Conservation (phyloP, 2,329 filamentous ascomycete species). For the Berkeleyomyces basicola region DNA sequence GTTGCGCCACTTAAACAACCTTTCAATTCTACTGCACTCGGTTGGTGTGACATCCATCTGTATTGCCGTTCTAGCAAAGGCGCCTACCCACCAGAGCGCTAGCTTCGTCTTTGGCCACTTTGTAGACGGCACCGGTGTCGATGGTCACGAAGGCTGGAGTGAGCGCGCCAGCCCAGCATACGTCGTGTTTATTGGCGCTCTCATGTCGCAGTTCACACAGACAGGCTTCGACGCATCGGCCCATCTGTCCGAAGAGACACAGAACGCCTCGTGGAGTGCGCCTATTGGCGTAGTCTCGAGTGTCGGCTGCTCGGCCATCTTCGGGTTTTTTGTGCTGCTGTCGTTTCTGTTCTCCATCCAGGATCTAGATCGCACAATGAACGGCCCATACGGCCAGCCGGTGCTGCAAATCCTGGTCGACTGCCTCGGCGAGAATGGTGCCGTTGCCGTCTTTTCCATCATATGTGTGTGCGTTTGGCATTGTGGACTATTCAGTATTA, state of each 20-base stretch:
- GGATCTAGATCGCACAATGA: conserved; percentile 33
- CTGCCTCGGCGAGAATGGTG: conserved; percentile 37
- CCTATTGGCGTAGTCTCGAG: conserved; percentile 41
- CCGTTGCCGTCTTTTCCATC: conserved; percentile 36
- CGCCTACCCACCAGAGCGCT: conserved; percentile 37
- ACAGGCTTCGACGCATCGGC: conserved; percentile 39
- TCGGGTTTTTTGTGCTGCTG: conserved; percentile 43
- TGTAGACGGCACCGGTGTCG: conserved; percentile 34
- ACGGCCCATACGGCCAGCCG: conserved; percentile 31
- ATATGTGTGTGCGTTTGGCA: conserved; percentile 46
- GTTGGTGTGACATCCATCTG: conserved; percentile 35
- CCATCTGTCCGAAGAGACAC: conserved; percentile 41
- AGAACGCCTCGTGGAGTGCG: conserved; percentile 37
- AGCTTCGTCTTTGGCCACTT: conserved; percentile 38
- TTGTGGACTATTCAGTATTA: conserved; percentile 41
- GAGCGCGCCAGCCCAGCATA: conserved; percentile 36
- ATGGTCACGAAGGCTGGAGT: conserved; percentile 33
- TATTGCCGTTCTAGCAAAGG: conserved; percentile 39
- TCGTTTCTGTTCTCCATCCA: conserved; percentile 42
- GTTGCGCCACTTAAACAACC: conserved; percentile 40
- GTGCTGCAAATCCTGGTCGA: conserved; percentile 43
- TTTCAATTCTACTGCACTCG: conserved; percentile 37
- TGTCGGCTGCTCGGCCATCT: conserved; percentile 37
- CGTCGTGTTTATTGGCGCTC: conserved; percentile 34
- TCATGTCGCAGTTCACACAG: conserved; percentile 34